Evolutionary conservation across 2,329 filamentous ascomycete genomes (phyloP).

Genomic region (Alternaria hordeiaustralica): DNA sequence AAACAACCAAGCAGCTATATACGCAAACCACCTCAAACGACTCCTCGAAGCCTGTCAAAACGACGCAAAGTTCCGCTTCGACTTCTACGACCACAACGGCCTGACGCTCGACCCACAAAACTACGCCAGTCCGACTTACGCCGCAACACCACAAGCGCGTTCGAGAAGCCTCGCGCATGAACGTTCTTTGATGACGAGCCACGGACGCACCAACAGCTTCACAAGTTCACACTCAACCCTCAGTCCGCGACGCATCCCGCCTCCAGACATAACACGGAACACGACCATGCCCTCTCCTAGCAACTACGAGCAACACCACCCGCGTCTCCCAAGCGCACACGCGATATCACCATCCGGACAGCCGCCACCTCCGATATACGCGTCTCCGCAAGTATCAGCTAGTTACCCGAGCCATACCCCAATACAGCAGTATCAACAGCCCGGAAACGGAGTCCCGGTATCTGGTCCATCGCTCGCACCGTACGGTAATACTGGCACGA

Average conservation of each 20-base stretch:
- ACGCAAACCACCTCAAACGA: slow-evolving; percentile 34
- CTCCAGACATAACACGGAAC: slow-evolving; percentile 7
- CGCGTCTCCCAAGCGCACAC: neutral
- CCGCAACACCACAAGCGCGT: slow-evolving; percentile 22
- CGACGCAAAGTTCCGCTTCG: slow-evolving; percentile 30
- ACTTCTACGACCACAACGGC: slow-evolving; percentile 44
- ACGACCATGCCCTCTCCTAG: slow-evolving; percentile 4
- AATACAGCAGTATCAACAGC: slow-evolving; percentile 6
- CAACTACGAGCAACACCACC: slow-evolving; percentile 9
- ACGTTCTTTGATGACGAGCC: neutral
- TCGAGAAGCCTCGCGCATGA: slow-evolving; percentile 12
- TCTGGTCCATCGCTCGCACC: slow-evolving; percentile 1
- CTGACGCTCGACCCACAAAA: slow-evolving; percentile 22
- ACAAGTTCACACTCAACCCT: slow-evolving; percentile 19
- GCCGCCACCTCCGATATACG: neutral
- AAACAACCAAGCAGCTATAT: slow-evolving; percentile 34
- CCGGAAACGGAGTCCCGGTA: neutral
- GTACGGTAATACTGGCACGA: neutral
- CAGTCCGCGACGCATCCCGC: slow-evolving; percentile 17
- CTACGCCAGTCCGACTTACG: slow-evolving; percentile 23
- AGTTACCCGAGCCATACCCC: slow-evolving; percentile 2
- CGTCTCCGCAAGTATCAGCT: neutral
- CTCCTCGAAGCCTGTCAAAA: slow-evolving; percentile 28
- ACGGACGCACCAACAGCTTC: slow-evolving; percentile 23
- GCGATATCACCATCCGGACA: neutral